A percentile compares a stretch with the other conserved stretches of the same genome.
Evolutionary conservation across 768 basidiomycete genomes (phyloP).

Genomic region (Glaciozyma martinii): DNA sequence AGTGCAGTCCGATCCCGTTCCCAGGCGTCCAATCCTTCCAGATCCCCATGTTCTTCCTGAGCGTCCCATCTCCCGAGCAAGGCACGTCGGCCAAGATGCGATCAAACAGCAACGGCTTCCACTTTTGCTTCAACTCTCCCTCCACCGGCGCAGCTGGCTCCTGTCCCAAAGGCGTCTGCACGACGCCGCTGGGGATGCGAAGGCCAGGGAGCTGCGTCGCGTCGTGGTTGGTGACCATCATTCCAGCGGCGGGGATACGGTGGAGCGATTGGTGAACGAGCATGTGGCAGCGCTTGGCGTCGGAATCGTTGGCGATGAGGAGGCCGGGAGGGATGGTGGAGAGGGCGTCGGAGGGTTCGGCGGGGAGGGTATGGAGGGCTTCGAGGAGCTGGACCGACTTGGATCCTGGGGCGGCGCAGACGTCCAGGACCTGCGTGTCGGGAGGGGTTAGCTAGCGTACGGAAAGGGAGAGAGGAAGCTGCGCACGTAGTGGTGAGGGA

Average conservation of each 20-base stretch:
- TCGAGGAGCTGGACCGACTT: constrained; percentile 98
- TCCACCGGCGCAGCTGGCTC: neutral
- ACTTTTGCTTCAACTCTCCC: constrained; percentile 36
- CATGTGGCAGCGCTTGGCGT: constrained; percentile 86
- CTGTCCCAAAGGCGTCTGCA: constrained; percentile 2
- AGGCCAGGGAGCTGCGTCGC: constrained; percentile 66
- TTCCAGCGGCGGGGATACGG: constrained; percentile 76
- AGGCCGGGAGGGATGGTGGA: constrained; percentile 59
- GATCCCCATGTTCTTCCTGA: constrained; percentile 87
- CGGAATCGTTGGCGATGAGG: constrained; percentile 89
- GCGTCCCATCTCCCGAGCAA: constrained; percentile 92
- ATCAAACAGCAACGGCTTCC: constrained; percentile 66
- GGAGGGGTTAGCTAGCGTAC: neutral
- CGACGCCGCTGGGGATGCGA: constrained; percentile 16
- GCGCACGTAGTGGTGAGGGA: constrained; percentile 67
- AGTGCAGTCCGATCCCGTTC: constrained; percentile 84
- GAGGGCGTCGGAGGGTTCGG: constrained; percentile 44
- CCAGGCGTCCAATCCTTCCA: constrained; percentile 86
- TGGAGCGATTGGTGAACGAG: constrained; percentile 90
- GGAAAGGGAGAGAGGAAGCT: neutral
- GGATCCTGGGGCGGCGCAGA: constrained; percentile 97
- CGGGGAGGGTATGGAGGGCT: constrained; percentile 70
- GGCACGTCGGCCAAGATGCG: constrained; percentile 94
- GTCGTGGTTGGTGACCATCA: constrained; percentile 94
- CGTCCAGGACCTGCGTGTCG: constrained; percentile 67